Evolutionary conservation across 2,329 filamentous ascomycete genomes (phyloP).

Genomic region (Neoscytalidium dimidiatum): DNA sequence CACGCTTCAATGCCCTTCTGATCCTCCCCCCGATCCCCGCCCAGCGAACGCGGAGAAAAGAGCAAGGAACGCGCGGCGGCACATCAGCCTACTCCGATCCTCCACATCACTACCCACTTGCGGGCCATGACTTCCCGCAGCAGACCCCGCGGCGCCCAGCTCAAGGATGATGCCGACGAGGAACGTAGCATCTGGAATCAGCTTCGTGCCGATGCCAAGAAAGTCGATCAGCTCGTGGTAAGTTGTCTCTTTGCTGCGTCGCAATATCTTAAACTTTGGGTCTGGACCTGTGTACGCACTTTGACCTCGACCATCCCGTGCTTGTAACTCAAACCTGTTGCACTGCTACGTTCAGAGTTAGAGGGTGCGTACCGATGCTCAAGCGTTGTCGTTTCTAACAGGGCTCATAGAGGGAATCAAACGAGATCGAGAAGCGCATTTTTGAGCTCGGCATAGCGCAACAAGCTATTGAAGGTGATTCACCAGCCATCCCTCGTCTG

Average conservation of each 20-base stretch:
- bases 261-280: neutral
- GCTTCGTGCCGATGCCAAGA: constrained; percentile 47
- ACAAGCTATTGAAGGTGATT: constrained; percentile 15
- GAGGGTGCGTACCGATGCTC: neutral
- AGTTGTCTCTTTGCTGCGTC: constrained; percentile 25
- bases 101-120: neutral
- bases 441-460: constrained; percentile 17
- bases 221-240: constrained; percentile 51
- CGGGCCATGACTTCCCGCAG: constrained; percentile 48
- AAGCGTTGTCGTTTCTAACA: neutral
- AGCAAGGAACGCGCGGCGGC: constrained; percentile 12
- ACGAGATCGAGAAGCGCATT: constrained; percentile 19
- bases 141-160: constrained; percentile 43
- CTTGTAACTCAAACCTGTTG: neutral
- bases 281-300: neutral
- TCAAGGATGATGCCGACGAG: constrained; percentile 53
- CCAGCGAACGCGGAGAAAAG: constrained; percentile 15
- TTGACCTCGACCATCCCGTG: neutral
- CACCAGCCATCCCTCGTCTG: neutral
- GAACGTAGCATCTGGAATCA: constrained; percentile 52
- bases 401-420: constrained; percentile 15
- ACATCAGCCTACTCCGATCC: neutral
- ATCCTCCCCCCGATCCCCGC: constrained; percentile 4
- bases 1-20: constrained; percentile 1
- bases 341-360: neutral